Evolutionary conservation across 257 asterid genomes (phyloP).

Genomic region (Solanum medicagineum): DNA sequence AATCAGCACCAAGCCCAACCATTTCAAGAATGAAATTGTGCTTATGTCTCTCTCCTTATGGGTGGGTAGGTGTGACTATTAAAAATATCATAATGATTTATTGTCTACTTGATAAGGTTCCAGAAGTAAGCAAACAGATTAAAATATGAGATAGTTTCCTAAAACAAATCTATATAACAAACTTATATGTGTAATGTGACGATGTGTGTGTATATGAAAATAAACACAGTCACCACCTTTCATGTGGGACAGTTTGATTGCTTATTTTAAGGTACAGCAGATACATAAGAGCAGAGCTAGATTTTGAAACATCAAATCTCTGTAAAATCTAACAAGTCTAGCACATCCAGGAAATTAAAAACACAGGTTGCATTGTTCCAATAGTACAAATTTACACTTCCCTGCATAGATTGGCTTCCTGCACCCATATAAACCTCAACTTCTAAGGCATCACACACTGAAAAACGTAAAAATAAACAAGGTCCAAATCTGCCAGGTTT

Average conservation of each 20-base stretch:
- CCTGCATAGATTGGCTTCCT: background rate
- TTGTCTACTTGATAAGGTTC: background rate
- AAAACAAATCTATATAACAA: background rate
- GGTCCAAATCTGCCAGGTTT: background rate
- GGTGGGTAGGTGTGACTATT: background rate
- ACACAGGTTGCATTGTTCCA: background rate
- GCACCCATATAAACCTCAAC: background rate
- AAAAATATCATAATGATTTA: background rate
- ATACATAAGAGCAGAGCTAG: background rate
- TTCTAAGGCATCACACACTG: background rate
- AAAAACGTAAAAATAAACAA: background rate
- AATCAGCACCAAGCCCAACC: background rate
- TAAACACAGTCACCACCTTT: background rate
- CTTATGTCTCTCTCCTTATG: background rate
- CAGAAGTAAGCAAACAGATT: background rate
- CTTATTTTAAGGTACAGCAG: background rate
- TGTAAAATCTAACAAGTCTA: background rate
- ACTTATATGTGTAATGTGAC: background rate
- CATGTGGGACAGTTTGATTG: background rate
- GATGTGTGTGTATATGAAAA: background rate
- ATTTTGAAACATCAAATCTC: background rate
- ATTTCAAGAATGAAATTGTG: background rate
- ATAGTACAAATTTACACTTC: background rate
- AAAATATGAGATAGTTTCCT: background rate
- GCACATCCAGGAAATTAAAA: background rate